Evolutionary conservation across 148 eudicot species (phyloP), one percentile per base, ranked within the genome.

Genomic region (Nepenthes gracilis): DNA sequence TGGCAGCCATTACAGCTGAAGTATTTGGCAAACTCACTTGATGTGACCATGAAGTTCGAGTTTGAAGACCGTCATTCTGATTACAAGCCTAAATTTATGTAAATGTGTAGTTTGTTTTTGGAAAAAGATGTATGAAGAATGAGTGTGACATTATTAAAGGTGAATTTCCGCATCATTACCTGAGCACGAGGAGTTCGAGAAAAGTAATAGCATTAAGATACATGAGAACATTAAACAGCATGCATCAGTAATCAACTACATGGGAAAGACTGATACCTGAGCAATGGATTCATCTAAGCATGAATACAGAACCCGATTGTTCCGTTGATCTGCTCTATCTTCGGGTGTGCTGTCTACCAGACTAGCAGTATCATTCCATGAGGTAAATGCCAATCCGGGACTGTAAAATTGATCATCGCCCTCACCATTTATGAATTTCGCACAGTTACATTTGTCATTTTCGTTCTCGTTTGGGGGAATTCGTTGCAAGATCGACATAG

Each of bases 11-110:
- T 67, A 85, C 92, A 59, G 73, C 73, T 33, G 87, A 71, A 53
- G 85, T 87, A 69, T 80, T 87, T 2, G 96, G 94, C 65, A 88
- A 76, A 73, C 98, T 88, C 54, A 92, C 53, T 61, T 85, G 96
- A 75, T 77, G 98, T 10, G 96, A 59, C 77, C 87, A 67, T 35
- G 63, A 12, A 2, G 81, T 68, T 11, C 70, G 88, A 65, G 53
- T 69, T 54, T 61, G 51, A 23, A 68, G 57, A 43, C 81, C 84
- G n/a, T 67, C 80, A 60, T 60, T 73, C 97, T 90, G 71, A 55
- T 64, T 36, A 69, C 33, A 64, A 34, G 2, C 12, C 36, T 1
- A n/a, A 47, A 13, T 2, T 35, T 9, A 5, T 1, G 33, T 7
- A 60, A 8, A 5, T 59, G n/a, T 13, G 4, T 8, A 23, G 23